Conservation (phyloP, 2,329 filamentous ascomycete species). For the Nigrospora osmanthi region DNA sequence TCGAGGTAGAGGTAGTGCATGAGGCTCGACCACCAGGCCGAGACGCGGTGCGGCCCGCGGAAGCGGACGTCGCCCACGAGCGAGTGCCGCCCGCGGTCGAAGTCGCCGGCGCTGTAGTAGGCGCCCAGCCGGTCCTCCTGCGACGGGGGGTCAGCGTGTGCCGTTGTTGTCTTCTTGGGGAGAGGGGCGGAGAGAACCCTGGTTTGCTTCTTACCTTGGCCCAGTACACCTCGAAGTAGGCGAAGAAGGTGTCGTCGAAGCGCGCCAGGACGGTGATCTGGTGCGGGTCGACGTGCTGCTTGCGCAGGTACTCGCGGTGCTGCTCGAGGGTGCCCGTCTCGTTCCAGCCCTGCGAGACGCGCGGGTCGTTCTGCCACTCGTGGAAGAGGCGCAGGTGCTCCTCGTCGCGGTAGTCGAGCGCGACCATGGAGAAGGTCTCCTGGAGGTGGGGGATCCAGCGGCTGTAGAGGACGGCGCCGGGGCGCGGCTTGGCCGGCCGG, state of each 20-base stretch:
- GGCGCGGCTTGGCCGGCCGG: slow-evolving; percentile 62
- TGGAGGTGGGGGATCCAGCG: slow-evolving; percentile 69
- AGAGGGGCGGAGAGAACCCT: too few species aligned
- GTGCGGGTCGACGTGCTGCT: slow-evolving; percentile 64
- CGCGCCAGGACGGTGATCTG: slow-evolving; percentile 61
- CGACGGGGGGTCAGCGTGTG: neutral
- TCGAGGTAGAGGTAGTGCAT: slow-evolving; percentile 58
- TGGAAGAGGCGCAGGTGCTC: slow-evolving; percentile 66
- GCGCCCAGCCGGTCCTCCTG: slow-evolving; percentile 49
- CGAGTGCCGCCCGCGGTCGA: slow-evolving; percentile 50
- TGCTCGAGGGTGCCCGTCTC: slow-evolving; percentile 69
- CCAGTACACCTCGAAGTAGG: slow-evolving; percentile 79
- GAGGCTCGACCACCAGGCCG: slow-evolving; percentile 53
- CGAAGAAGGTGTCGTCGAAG: slow-evolving; percentile 64
- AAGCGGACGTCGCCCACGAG: slow-evolving; percentile 52
- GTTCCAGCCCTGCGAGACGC: slow-evolving; percentile 74
- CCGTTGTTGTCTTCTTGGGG: neutral
- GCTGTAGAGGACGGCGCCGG: slow-evolving; percentile 66
- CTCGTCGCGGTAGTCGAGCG: slow-evolving; percentile 56
- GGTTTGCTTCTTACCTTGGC: slow-evolving; percentile 45
- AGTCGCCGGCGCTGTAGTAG: slow-evolving; percentile 48
- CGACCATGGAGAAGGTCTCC: slow-evolving; percentile 72
- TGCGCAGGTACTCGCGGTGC: slow-evolving; percentile 63
- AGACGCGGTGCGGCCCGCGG: slow-evolving; percentile 52
- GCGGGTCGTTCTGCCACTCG: slow-evolving; percentile 76